Evolutionary conservation across 2,329 filamentous ascomycete genomes (phyloP), one percentile per base, ranked within the genome.

Genomic region (Thelonectria olida): DNA sequence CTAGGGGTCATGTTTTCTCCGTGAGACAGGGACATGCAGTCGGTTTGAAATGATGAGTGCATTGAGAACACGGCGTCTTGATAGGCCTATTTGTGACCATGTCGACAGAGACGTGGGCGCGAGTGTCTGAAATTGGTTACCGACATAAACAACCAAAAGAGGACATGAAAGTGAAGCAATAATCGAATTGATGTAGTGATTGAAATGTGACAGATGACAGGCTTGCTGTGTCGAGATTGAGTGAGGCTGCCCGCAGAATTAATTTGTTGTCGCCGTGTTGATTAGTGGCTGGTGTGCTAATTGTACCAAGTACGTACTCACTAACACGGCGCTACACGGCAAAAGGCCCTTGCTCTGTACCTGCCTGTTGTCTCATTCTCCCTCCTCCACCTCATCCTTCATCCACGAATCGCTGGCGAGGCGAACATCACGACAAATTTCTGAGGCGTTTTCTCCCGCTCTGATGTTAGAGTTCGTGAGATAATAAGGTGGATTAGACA

Each of bases 191-290:
- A 48, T 49, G 41, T 53, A 49, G 25, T 15, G 9, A 23, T 42
- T 48, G 15, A 53, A 31, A 47, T 19, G 34, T 31, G 41, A 27
- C 25, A 23, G 51, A 39, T 22, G 17, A 31, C 28, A 13, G 42
- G 23, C 4, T 45, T 20, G 20, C 20, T 27, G 12, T 42, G 31
- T 27, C 28, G 19, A 23, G 28, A 58, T 23, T 4, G 28, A 42
- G 58, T 49, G 42, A 55, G 58, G 51, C 45, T 47, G 47, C 25
- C 45, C 41, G 47, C 25, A 22, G 5, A 48, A 20, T 38, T 22
- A n/a, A 8, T 45, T 28, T 45, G 38, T 27, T 17, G 44, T 39
- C 36, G 25, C 19, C 44, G 17, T 42, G 25, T 47, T n/a, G n/a
- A n/a, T 12, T 36, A 38, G 20, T 38, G 23, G 7, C 12, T 20